Base-by-base conservation (phyloP, 176 grass and related monocot species). In the Chloris gayana region DNA sequence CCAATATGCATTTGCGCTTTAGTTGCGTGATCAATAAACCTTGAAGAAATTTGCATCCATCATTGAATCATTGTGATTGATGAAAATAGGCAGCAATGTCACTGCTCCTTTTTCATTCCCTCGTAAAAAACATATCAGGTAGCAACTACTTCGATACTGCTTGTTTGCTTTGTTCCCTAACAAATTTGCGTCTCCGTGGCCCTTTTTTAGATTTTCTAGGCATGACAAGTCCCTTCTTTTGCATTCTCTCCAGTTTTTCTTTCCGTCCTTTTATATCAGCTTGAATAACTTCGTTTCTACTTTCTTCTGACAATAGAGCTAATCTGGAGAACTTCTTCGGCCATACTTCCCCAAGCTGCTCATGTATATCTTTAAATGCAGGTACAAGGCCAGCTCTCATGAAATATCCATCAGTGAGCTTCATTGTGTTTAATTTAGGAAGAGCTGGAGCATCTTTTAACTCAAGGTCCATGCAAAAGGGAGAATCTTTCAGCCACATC, bases 321-420 rank as follows among this genome's bases (percentile, higher is more conserved):
- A 98, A 84, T 79, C 85, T 98, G 49, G 95, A 93, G 84, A 98
- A 98, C 67, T 98, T 98, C 83, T 94, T 98, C 37, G 89, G 91
- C 83, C 89, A 90, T 67, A 98, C 87, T 83, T 94, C 79, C 70
- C 95, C 95, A 78, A 98, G 83, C 65, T 77, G 84, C 73, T 90
- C 85, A 26, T 98, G 87, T 90, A 98, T 94, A 65, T 94, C 83
- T 82, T 90, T 94, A 78, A 94, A 98, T 83, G 78, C 80, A 13
- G 91, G 75, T 84, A 92, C 76, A 78, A 98, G 79, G 88, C 95
- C 92, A 83, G 88, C 78, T 89, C 95, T 94, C 92, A 98, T 98
- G 78, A 94, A 98, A 86, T 83, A 91, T 51, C 95, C 95, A 44
- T 94, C 91, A 27, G 74, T 92, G 39, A 97, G 94, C 85, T 86